These are phyloP conservation scores for Hericium coralloides DNA, from an alignment of 768 basidiomycete species.

Conservation along the genomic window DNA sequence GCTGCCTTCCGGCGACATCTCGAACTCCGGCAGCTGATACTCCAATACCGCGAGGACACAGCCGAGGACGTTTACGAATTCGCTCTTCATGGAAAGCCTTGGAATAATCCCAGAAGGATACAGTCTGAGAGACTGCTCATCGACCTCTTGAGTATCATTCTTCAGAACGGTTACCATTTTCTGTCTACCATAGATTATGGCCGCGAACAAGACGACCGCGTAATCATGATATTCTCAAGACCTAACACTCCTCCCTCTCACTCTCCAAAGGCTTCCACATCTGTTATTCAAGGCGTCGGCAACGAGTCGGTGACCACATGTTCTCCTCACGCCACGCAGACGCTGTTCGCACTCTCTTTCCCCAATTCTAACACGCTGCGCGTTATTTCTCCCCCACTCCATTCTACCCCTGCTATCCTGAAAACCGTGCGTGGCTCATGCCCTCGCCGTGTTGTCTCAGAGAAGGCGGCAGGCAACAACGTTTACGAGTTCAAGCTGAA, in stretches of 20 bases:
- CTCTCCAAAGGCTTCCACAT: constrained; percentile 22
- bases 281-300: constrained; percentile 17
- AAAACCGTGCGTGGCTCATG: constrained; percentile 69
- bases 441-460: constrained; percentile 72
- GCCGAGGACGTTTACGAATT: constrained; percentile 58
- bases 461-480: constrained; percentile 65
- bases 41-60: constrained; percentile 44
- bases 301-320: constrained; percentile 1
- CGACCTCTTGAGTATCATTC: constrained; percentile 54
- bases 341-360: constrained; percentile 66
- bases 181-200: constrained; percentile 72
- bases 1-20: constrained; percentile 47
- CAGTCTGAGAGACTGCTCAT: constrained; percentile 61
- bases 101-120: constrained; percentile 59
- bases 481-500: constrained; percentile 77
- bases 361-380: constrained; percentile 57
- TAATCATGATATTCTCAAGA: constrained; percentile 64
- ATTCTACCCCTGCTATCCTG: constrained; percentile 72
- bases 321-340: constrained; percentile 4
- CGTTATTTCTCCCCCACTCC: constrained; percentile 69
- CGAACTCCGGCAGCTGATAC: constrained; percentile 34
- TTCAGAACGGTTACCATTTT: constrained; percentile 53
- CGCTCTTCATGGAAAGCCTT: constrained; percentile 59
- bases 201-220: constrained; percentile 62
- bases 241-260: constrained; percentile 23